phyloP scores from a whole-genome alignment of 768 basidiomycete genomes.

The Hebeloma cylindrosporum region DNA sequence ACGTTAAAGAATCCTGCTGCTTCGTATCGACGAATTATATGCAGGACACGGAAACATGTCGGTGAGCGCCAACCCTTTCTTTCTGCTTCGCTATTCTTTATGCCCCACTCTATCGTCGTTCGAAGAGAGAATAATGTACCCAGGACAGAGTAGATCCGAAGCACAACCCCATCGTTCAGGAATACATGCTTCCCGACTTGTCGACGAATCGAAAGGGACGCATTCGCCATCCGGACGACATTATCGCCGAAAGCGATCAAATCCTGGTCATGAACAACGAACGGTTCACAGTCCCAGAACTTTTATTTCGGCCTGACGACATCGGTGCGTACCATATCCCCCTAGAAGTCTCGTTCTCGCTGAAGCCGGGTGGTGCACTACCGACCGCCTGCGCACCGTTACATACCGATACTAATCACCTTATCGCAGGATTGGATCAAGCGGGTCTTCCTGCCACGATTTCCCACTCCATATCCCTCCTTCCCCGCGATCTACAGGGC shows the following conservation, averaged over 20 bases:
- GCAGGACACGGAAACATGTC: constrained; percentile 72
- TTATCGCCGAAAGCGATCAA: constrained; percentile 56
- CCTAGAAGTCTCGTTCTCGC: no score
- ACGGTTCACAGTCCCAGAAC: constrained; percentile 89
- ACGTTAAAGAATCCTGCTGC: constrained; percentile 88
- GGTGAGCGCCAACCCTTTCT: constrained; percentile 48
- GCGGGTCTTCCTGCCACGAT: constrained; percentile 76
- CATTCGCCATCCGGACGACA: constrained; percentile 53
- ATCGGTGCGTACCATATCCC: constrained; percentile 81
- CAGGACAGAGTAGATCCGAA: constrained; percentile 51
- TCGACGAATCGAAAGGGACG: constrained; percentile 62
- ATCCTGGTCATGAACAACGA: constrained; percentile 89
- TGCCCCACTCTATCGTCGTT: constrained; percentile 8
- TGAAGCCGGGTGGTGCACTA: no score
- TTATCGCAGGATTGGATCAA: constrained; percentile 67
- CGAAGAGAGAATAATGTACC: constrained; percentile 18
- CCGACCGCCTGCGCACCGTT: no score
- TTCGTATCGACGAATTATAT: constrained; percentile 77
- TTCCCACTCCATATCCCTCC: constrained; percentile 68
- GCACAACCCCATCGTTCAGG: constrained; percentile 71
- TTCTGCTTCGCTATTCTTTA: constrained; percentile 3
- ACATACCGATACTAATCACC: background rate
- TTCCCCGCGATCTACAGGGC: constrained; percentile 81
- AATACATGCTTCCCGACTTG: constrained; percentile 91
- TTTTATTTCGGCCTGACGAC: constrained; percentile 87